Conservation (phyloP, 805 yeast genomes). For the Torulaspora microellipsoides region DNA sequence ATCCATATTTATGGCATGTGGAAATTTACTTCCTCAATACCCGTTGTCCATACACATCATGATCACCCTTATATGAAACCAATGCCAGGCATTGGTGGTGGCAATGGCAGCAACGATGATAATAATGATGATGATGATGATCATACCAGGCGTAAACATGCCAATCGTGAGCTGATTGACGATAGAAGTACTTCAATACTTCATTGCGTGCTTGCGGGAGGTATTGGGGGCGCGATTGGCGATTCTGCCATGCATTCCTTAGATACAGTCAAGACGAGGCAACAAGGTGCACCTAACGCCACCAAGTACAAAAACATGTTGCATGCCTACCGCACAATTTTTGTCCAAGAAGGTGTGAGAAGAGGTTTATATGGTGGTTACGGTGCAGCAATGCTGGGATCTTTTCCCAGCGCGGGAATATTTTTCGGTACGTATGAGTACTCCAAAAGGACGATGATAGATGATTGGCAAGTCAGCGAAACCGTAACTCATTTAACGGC, state of each 20-base stretch:
- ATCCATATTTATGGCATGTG: slow-evolving; percentile 15
- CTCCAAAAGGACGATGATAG: slow-evolving; percentile 65
- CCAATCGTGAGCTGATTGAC: slow-evolving; percentile 3
- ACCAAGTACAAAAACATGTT: slow-evolving; percentile 69
- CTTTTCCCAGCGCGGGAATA: slow-evolving; percentile 90
- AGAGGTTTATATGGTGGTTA: slow-evolving; percentile 92
- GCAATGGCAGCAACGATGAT: slow-evolving; percentile 8
- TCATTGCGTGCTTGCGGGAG: slow-evolving; percentile 81
- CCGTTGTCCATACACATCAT: slow-evolving; percentile 18
- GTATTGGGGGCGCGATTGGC: slow-evolving; percentile 90
- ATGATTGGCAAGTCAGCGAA: slow-evolving; percentile 63
- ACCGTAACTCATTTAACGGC: slow-evolving; percentile 75
- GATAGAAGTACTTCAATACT: slow-evolving; percentile 37
- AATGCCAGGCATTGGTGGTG: slow-evolving; percentile 11
- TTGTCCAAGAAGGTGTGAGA: slow-evolving; percentile 75
- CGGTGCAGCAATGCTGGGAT: slow-evolving; percentile 85
- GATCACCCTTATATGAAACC: slow-evolving; percentile 6
- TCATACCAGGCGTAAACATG: background rate
- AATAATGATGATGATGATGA: slow-evolving; percentile 3
- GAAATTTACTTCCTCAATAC: slow-evolving; percentile 23
- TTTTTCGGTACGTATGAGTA: slow-evolving; percentile 89
- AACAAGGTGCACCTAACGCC: slow-evolving; percentile 79
- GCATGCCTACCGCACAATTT: slow-evolving; percentile 70
- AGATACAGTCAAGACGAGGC: slow-evolving; percentile 95
- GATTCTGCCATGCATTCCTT: slow-evolving; percentile 92